Percentiles rank a stretch among this genome's conserved stretches.
Conservation (phyloP, 305 asterid species). For the Plantago coronopus region DNA sequence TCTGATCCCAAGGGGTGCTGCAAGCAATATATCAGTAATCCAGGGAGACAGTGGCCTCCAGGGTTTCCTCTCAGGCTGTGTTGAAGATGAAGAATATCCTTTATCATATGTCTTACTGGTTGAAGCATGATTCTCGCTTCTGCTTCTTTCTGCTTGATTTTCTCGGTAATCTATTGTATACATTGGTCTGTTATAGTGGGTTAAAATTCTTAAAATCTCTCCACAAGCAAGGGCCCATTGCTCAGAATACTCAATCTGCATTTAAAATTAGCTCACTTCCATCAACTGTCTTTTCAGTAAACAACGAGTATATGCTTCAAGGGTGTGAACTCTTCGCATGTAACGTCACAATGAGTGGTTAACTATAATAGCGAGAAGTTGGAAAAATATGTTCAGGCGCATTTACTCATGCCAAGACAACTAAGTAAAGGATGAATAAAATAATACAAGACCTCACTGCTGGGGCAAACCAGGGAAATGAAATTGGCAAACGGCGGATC, state of each 20-base stretch:
- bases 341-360: no score
- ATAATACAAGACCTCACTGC: slow-evolving; percentile 56
- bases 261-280: slow-evolving; percentile 23
- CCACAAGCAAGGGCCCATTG: slow-evolving; percentile 99
- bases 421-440: slow-evolving; percentile 11
- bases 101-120: slow-evolving; percentile 53
- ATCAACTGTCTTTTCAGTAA: slow-evolving; percentile 11
- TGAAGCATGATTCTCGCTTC: slow-evolving; percentile 66
- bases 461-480: slow-evolving; percentile 80
- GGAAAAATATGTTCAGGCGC: slow-evolving; percentile 13
- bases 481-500: slow-evolving; percentile 89
- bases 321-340: not conserved
- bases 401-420: not conserved
- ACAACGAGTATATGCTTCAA: not conserved
- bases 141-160: slow-evolving; percentile 64
- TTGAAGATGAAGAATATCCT: slow-evolving; percentile 40
- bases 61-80: slow-evolving; percentile 73
- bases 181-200: slow-evolving; percentile 92
- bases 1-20: slow-evolving; percentile 93
- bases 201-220: slow-evolving; percentile 84
- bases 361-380: no score
- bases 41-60: slow-evolving; percentile 90
- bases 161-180: slow-evolving; percentile 64
- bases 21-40: slow-evolving; percentile 93
- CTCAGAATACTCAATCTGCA: slow-evolving; percentile 87